These are phyloP conservation scores for Dendrobium nobile DNA, from an alignment of 106 monocot species.

Conservation along the genomic window DNA sequence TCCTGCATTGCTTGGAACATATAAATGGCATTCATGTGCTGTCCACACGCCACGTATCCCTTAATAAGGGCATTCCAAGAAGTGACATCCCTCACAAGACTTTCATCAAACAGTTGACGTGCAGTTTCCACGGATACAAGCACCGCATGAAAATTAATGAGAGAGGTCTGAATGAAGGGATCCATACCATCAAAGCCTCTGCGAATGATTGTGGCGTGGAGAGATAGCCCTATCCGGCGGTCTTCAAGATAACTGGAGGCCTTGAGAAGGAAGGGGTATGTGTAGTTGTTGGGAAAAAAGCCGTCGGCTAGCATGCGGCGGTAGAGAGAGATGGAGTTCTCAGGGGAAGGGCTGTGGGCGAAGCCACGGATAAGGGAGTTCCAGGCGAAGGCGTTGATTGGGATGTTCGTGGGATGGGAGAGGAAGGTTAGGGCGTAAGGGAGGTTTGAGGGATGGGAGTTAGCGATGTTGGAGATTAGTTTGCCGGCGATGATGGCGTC, in stretches of 20 bases:
- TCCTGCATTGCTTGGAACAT: slow-evolving; percentile 30
- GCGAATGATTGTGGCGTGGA: slow-evolving; percentile 44
- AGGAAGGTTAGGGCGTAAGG: slow-evolving; percentile 16
- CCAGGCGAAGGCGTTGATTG: slow-evolving; percentile 20
- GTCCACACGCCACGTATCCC: slow-evolving; percentile 24
- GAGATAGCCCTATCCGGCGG: slow-evolving; percentile 19
- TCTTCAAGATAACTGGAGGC: slow-evolving; percentile 28
- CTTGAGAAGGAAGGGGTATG: slow-evolving; percentile 53
- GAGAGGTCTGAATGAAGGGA: slow-evolving; percentile 40
- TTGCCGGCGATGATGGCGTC: slow-evolving; percentile 24
- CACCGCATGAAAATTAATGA: slow-evolving; percentile 33
- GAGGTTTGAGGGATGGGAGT: slow-evolving; percentile 13
- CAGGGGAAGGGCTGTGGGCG: slow-evolving; percentile 34
- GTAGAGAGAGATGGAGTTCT: slow-evolving; percentile 23
- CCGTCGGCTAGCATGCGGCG: slow-evolving; percentile 25
- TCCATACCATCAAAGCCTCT: slow-evolving; percentile 46
- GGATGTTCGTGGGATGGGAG: background rate
- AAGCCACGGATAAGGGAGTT: slow-evolving; percentile 31
- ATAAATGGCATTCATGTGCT: slow-evolving; percentile 28
- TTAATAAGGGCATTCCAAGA: slow-evolving; percentile 68
- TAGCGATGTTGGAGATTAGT: slow-evolving; percentile 24
- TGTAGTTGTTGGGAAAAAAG: slow-evolving; percentile 56
- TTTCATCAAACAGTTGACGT: slow-evolving; percentile 35
- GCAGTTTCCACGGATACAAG: slow-evolving; percentile 18
- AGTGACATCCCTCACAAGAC: slow-evolving; percentile 35